A percentile compares a stretch with the other conserved stretches of the same genome.
phyloP scores from a whole-genome alignment of 805 yeast genomes.

The Dipodascopsis uninucleata region DNA sequence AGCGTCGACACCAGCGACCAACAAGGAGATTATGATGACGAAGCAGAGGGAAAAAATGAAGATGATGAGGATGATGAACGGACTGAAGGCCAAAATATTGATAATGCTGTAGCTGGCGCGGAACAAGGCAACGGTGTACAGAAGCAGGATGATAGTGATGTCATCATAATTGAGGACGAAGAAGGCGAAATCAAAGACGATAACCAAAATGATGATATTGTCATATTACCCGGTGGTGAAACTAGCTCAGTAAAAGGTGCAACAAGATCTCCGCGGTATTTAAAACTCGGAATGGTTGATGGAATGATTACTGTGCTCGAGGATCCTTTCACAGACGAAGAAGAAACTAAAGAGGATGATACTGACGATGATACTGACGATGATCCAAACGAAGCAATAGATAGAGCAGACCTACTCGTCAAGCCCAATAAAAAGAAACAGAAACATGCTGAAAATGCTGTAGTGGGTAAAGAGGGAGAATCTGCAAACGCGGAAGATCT shows the following conservation, averaged over 20 bases:
- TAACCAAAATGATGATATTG: constrained; percentile 5
- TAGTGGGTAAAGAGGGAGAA: background rate
- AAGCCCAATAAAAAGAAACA: constrained; percentile 20
- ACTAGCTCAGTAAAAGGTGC: too few relatives aligned
- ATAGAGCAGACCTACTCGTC: constrained; percentile 20
- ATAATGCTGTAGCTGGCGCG: too few relatives aligned
- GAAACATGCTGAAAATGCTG: constrained; percentile 9
- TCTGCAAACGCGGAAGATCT: constrained; percentile 3
- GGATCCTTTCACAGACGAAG: constrained; percentile 22
- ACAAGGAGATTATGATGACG: too few relatives aligned
- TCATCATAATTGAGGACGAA: background rate
- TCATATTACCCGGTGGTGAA: too few relatives aligned
- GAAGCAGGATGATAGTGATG: too few relatives aligned
- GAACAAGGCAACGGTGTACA: too few relatives aligned
- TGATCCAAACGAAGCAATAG: background rate
- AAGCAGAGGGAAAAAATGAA: too few relatives aligned
- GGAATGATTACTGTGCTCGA: constrained; percentile 22
- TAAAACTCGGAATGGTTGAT: constrained; percentile 16
- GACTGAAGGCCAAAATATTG: too few relatives aligned
- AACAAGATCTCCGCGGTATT: constrained; percentile 21
- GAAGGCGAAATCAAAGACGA: constrained; percentile 2
- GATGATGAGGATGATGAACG: too few relatives aligned
- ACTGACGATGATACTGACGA: constrained; percentile 12
- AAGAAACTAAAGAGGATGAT: constrained; percentile 4
- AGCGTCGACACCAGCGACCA: too few relatives aligned